A percentile compares a stretch with the other conserved stretches of the same genome.
Evolutionary conservation across 192 early-diverging fungal genomes (phyloP).

Genomic region (Linnemannia zychae): DNA sequence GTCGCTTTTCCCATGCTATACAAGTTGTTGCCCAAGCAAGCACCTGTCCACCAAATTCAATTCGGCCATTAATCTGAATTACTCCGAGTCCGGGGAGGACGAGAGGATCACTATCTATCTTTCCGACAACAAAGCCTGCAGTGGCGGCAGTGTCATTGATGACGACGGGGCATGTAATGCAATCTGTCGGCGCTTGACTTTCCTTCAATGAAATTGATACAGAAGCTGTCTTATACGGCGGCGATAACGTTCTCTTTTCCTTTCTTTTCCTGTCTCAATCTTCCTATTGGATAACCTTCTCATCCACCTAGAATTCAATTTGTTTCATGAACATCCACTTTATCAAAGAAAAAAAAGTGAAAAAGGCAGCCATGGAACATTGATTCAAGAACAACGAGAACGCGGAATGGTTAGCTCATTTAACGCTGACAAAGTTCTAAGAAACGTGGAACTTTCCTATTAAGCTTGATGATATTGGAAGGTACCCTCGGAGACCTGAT

Average conservation of each 20-base stretch:
- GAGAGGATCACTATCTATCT: slow-evolving; percentile 21
- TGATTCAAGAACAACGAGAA: not conserved
- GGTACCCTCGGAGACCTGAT: slow-evolving; percentile 4
- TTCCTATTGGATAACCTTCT: slow-evolving; percentile 21
- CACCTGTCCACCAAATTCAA: slow-evolving; percentile 15
- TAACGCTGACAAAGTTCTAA: not conserved
- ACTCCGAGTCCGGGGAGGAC: slow-evolving; percentile 2
- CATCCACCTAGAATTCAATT: not conserved
- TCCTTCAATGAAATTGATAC: slow-evolving; percentile 7
- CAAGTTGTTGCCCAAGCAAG: too few species aligned
- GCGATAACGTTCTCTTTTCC: too few species aligned
- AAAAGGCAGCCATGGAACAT: not conserved
- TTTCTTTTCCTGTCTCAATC: too few species aligned
- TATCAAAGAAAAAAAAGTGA: not conserved
- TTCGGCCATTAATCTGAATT: slow-evolving; percentile 19
- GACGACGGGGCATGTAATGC: slow-evolving; percentile 41
- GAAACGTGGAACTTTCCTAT: slow-evolving; percentile 1
- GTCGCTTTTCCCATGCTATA: too few species aligned
- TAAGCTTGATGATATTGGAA: not conserved
- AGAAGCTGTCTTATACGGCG: too few species aligned
- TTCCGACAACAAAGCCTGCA: slow-evolving; percentile 5
- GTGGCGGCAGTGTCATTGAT: slow-evolving; percentile 44
- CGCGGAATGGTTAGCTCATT: slow-evolving; percentile 18
- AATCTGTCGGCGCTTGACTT: slow-evolving; percentile 15
- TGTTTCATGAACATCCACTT: slow-evolving; percentile 25